Conservation (phyloP, 2,329 filamentous ascomycete genomes). For the Apiospora sp. region DNA sequence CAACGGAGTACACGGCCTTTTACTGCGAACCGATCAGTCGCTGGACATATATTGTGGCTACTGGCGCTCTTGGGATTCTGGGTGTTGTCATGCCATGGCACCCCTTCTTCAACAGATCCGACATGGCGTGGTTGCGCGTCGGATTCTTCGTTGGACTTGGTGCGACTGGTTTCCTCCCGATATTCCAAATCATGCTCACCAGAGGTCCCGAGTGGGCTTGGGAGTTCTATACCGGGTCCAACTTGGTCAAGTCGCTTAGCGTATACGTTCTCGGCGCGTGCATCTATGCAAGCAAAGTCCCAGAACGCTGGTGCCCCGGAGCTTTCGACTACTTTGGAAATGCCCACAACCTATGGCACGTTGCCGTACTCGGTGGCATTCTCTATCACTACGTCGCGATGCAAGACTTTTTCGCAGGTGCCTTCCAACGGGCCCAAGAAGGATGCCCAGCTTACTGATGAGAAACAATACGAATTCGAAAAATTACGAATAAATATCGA, state of each 20-base stretch:
- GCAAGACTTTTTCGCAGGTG: slow-evolving; percentile 89
- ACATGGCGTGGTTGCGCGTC: slow-evolving; percentile 94
- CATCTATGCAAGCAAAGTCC: slow-evolving; percentile 90
- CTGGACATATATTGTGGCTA: slow-evolving; percentile 85
- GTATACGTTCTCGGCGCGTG: slow-evolving; percentile 88
- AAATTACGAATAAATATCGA: neutral
- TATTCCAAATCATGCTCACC: slow-evolving; percentile 81
- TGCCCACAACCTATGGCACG: slow-evolving; percentile 96
- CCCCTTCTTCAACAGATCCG: slow-evolving; percentile 88
- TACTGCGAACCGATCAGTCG: slow-evolving; percentile 93
- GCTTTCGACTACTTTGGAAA: slow-evolving; percentile 95
- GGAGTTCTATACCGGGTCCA: slow-evolving; percentile 82
- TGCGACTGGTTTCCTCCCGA: slow-evolving; percentile 86
- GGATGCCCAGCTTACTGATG: slow-evolving; percentile 55
- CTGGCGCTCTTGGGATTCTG: slow-evolving; percentile 80
- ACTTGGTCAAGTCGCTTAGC: slow-evolving; percentile 79
- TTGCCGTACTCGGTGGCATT: slow-evolving; percentile 90
- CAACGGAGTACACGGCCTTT: slow-evolving; percentile 97
- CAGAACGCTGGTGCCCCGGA: slow-evolving; percentile 91
- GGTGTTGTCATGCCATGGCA: slow-evolving; percentile 96
- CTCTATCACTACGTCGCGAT: slow-evolving; percentile 97
- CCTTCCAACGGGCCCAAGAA: slow-evolving; percentile 72
- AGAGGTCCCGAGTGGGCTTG: slow-evolving; percentile 82
- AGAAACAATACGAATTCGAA: neutral
- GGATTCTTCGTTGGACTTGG: slow-evolving; percentile 90